phyloP scores from a whole-genome alignment of 352 stramenopile genomes.

The Globisporangium rhizosaccharum region DNA sequence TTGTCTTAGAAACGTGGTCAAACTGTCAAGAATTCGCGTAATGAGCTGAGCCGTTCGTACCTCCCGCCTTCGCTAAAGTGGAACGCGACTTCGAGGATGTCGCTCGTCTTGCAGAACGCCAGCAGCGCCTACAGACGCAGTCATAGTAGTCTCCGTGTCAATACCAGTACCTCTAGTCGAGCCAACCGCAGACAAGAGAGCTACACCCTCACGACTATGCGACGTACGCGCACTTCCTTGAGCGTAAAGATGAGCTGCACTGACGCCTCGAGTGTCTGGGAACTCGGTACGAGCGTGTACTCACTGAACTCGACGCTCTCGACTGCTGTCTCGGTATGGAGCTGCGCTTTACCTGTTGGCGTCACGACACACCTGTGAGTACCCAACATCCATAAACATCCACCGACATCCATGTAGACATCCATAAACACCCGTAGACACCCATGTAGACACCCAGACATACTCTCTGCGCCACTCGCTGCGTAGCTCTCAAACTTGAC shows the following conservation, averaged over 20 bases:
- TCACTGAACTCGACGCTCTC: slow-evolving; percentile 73
- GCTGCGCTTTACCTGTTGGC: slow-evolving; percentile 44
- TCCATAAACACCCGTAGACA: background rate
- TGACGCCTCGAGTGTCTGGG: slow-evolving; percentile 31
- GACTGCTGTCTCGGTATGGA: slow-evolving; percentile 81
- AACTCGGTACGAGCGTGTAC: slow-evolving; percentile 46
- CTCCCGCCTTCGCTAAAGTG: slow-evolving; percentile 66
- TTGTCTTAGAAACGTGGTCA: too few species aligned
- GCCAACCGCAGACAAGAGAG: background rate
- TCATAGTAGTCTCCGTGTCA: background rate
- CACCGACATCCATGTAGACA: too few species aligned
- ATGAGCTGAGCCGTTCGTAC: slow-evolving; percentile 15
- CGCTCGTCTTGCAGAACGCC: slow-evolving; percentile 73
- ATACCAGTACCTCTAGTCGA: too few species aligned
- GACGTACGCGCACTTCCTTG: slow-evolving; percentile 65
- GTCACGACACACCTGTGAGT: too few species aligned
- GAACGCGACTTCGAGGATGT: slow-evolving; percentile 66
- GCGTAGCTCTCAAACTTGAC: slow-evolving; percentile 84
- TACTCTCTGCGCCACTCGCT: slow-evolving; percentile 42
- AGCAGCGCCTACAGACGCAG: slow-evolving; percentile 36
- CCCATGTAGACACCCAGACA: background rate
- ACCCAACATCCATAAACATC: too few species aligned
- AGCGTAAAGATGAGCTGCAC: slow-evolving; percentile 83
- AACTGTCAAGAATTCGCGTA: background rate
- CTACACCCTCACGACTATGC: background rate